phyloP scores from a whole-genome alignment of 495 filamentous ascomycete species.

The Podospora sp. region DNA sequence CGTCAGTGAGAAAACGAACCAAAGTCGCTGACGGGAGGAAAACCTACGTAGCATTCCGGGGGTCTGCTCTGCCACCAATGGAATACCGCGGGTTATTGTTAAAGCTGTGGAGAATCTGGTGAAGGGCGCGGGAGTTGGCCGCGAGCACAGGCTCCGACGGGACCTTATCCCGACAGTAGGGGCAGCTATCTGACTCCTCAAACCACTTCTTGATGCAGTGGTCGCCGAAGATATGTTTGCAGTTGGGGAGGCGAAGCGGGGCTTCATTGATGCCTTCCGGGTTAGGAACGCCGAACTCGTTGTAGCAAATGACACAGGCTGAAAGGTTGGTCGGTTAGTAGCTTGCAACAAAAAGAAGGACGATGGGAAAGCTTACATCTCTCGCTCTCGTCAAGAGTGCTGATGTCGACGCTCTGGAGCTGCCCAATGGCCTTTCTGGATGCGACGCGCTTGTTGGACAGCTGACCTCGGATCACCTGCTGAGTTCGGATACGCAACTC shows the following conservation, averaged over 20 bases:
- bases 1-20: not conserved
- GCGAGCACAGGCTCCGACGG: conserved; percentile 46
- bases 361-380: conserved; percentile 45
- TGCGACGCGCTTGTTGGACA: conserved; percentile 46
- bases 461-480: conserved; percentile 44
- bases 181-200: conserved; percentile 59
- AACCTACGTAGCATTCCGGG: not conserved
- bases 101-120: conserved; percentile 25
- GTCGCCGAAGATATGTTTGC: conserved; percentile 62
- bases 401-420: conserved; percentile 47
- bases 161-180: conserved; percentile 60
- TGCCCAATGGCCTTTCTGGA: conserved; percentile 49
- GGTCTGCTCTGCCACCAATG: not conserved
- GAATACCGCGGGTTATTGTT: not conserved
- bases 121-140: conserved; percentile 19
- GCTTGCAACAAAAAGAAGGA: not conserved
- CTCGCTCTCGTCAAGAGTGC: conserved; percentile 47
- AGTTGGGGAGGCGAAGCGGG: conserved; percentile 56
- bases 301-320: conserved; percentile 63
- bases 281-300: conserved; percentile 53
- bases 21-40: not conserved
- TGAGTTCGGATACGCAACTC: conserved; percentile 40
- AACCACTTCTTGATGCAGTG: conserved; percentile 65
- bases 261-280: conserved; percentile 55
- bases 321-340: conserved; percentile 16